These are phyloP conservation scores for Lactarius sp. DNA, from an alignment of 768 basidiomycete genomes.

Conservation along the genomic window DNA sequence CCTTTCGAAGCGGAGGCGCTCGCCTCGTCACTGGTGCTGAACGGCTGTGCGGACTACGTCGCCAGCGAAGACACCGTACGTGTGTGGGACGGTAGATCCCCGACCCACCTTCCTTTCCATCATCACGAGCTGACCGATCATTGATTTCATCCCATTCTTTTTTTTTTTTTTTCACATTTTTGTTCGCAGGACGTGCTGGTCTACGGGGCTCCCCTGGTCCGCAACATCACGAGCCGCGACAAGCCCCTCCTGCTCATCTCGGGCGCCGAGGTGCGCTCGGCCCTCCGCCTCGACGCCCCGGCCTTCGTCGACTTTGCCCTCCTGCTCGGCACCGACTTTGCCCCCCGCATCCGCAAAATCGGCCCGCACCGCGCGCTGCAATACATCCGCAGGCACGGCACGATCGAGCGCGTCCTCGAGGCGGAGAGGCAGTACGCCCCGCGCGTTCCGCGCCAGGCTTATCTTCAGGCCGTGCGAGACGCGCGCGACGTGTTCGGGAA, in stretches of 20 bases:
- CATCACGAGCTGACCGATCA: no score
- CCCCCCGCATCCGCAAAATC: constrained; percentile 74
- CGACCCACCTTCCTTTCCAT: background rate
- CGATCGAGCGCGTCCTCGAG: constrained; percentile 66
- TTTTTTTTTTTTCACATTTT: constrained; percentile 5
- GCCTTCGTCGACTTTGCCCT: constrained; percentile 81
- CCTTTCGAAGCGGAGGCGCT: constrained; percentile 84
- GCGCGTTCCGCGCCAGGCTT: constrained; percentile 42
- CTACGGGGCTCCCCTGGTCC: constrained; percentile 77
- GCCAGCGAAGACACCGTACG: constrained; percentile 83
- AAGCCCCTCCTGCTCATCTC: constrained; percentile 60
- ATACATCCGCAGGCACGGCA: constrained; percentile 63
- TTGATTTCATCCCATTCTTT: no score
- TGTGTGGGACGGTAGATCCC: constrained; percentile 22
- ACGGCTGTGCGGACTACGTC: constrained; percentile 80
- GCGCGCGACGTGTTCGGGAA: constrained; percentile 64
- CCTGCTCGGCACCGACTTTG: constrained; percentile 88
- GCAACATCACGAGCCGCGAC: constrained; percentile 60
- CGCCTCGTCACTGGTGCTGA: constrained; percentile 68
- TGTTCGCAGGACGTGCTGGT: constrained; percentile 64
- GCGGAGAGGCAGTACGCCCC: constrained; percentile 47
- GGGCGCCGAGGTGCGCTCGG: constrained; percentile 54
- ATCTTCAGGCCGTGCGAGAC: constrained; percentile 57
- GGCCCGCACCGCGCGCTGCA: constrained; percentile 76
- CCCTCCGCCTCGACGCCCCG: constrained; percentile 50